Conservation (phyloP, 371 early-diverging fungal species). For the Mortierella sp. region DNA sequence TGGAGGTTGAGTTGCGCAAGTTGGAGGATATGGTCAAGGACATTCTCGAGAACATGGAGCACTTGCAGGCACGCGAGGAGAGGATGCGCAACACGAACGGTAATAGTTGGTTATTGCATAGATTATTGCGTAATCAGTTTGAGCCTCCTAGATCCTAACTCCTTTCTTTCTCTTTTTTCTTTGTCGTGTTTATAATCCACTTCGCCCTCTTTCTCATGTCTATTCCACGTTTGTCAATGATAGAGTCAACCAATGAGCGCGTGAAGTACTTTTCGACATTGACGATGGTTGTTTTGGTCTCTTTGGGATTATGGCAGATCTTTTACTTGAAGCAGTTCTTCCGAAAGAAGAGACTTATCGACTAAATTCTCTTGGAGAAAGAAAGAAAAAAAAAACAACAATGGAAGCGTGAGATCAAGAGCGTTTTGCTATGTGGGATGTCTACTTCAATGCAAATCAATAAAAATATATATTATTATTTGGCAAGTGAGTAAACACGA, state of each 20-base stretch:
- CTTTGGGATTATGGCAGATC: slow-evolving; percentile 86
- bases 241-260: slow-evolving; percentile 88
- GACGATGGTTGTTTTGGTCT: slow-evolving; percentile 76
- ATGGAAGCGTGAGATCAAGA: background rate
- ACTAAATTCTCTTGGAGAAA: slow-evolving; percentile 37
- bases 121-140: background rate
- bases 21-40: slow-evolving; percentile 83
- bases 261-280: slow-evolving; percentile 84
- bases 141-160: background rate
- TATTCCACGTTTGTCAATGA: background rate
- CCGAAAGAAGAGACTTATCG: slow-evolving; percentile 89
- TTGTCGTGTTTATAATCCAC: background rate
- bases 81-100: slow-evolving; percentile 92
- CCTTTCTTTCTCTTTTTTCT: background rate
- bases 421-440: background rate
- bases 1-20: slow-evolving; percentile 90
- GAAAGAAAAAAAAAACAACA: background rate
- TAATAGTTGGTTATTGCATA: slow-evolving; percentile 41
- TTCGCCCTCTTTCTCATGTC: background rate
- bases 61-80: slow-evolving; percentile 82
- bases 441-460: background rate
- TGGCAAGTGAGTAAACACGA: background rate
- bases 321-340: slow-evolving; percentile 88
- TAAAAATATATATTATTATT: background rate
- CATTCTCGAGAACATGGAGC: slow-evolving; percentile 85